Conservation (phyloP, 2,329 filamentous ascomycete species). For the Chalaropsis ovoidea region DNA sequence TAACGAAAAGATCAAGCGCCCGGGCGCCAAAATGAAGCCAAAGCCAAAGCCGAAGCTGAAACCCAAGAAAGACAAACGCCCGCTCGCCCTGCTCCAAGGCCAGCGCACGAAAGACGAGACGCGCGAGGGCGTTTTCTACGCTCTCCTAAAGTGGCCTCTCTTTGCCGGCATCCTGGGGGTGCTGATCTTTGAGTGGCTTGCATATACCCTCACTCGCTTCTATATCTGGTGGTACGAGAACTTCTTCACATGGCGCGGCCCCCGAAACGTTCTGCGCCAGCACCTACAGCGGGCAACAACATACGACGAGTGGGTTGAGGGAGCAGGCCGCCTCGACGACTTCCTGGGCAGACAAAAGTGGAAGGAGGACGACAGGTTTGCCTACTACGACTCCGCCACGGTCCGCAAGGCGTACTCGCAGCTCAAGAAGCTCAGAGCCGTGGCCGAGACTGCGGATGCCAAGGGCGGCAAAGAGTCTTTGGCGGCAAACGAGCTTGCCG, state of each 20-base stretch:
- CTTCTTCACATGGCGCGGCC: conserved; percentile 78
- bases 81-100: conserved; percentile 35
- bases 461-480: conserved; percentile 33
- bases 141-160: conserved; percentile 83
- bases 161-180: conserved; percentile 47
- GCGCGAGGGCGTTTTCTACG: conserved; percentile 83
- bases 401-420: conserved; percentile 67
- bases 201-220: conserved; percentile 70
- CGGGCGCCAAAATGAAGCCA: conserved; percentile 30
- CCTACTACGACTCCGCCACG: conserved; percentile 81
- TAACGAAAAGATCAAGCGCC: conserved; percentile 52
- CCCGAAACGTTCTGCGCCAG: conserved; percentile 58
- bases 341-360: conserved; percentile 73
- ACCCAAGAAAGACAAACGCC: conserved; percentile 31
- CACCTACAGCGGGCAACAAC: conserved; percentile 60
- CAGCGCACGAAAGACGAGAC: conserved; percentile 77
- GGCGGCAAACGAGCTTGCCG: conserved; percentile 52
- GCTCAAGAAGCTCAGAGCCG: conserved; percentile 53
- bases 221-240: conserved; percentile 94
- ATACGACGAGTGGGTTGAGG: conserved; percentile 74
- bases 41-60: conserved; percentile 12
- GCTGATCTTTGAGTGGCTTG: conserved; percentile 32
- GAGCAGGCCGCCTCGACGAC: conserved; percentile 66
- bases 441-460: conserved; percentile 44
- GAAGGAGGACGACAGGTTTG: conserved; percentile 67